Evolutionary conservation across 2,329 filamentous ascomycete species (phyloP), one percentile per base, ranked within the genome.

Genomic region (Xylaria sp.): DNA sequence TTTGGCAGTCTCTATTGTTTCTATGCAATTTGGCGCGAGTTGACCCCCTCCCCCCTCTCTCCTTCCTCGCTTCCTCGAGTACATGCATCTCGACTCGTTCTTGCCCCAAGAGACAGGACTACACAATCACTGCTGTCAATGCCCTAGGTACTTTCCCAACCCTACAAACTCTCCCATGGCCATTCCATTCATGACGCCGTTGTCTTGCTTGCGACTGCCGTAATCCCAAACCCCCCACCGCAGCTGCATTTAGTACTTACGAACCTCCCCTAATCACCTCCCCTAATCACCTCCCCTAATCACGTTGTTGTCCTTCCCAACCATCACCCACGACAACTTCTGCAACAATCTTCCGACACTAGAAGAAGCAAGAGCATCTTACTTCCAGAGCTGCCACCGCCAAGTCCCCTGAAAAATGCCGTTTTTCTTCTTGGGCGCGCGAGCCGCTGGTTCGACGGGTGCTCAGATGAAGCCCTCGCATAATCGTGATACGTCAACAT

Each of bases 1-100:
- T n/a, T 33, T 25, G 20, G 10, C 56, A 45, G 17, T 20, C 17
- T 31, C 56, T 13, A 55, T 55, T 49, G 27, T n/a, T 22, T 62
- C 38, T 13, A 13, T 17, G 36, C 11, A 15, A 25, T 50, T 38
- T 36, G 9, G 13, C 50, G 33, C 29, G 36, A 15, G 17, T 5
- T 31, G 36, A n/a, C 25, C 5, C 29, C 33, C 17, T 17, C 31
- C 20, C 20, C 20, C 11, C 5, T 39, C 27, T 22, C 13, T 3
- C 29, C 44, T 39, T 22, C 42, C 27, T 36, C 29, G 11, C 49
- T n/a, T 13, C 25, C 11, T 38, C 42, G 36, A 33, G 22, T 5
- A 22, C 29, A 2, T 36, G 20, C 39, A 39, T 15, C 22, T 50
- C 42, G 25, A 55, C 39, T 38, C 50, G 33, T 60, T 44, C 56